Percentiles rank a stretch among this genome's conserved stretches.
phyloP scores from a whole-genome alignment of 306 rosid genomes.

The Cucurbita argyrosperma region DNA sequence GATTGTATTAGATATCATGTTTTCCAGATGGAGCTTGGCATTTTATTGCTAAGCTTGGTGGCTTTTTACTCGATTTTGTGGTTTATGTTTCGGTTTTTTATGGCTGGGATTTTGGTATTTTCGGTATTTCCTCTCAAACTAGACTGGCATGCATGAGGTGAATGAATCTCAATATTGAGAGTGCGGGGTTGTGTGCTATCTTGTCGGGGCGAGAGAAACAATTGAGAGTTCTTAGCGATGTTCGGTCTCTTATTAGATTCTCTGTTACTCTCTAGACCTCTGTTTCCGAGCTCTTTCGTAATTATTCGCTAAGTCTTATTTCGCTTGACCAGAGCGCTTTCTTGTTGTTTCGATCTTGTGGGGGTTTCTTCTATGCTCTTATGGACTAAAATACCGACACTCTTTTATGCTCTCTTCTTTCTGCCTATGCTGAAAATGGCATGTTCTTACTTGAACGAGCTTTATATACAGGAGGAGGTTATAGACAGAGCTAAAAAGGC shows the following conservation, averaged over 20 bases:
- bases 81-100: neutral
- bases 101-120: neutral
- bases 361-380: too few relatives aligned
- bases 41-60: neutral
- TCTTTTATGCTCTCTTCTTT: too few relatives aligned
- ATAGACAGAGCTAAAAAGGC: constrained; percentile 71
- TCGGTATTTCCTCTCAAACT: neutral
- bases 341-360: too few relatives aligned
- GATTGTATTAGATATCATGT: neutral
- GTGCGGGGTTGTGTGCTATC: neutral
- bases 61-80: neutral
- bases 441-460: constrained; percentile 1
- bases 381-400: neutral
- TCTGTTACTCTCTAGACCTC: neutral
- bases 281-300: neutral
- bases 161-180: neutral
- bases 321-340: too few relatives aligned
- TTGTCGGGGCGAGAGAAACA: neutral
- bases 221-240: neutral
- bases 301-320: neutral
- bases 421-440: neutral
- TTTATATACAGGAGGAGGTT: constrained; percentile 52
- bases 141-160: neutral
- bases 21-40: neutral
- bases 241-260: neutral